Base-by-base conservation (phyloP, 257 asterid genomes). In the Plantago ovata region DNA sequence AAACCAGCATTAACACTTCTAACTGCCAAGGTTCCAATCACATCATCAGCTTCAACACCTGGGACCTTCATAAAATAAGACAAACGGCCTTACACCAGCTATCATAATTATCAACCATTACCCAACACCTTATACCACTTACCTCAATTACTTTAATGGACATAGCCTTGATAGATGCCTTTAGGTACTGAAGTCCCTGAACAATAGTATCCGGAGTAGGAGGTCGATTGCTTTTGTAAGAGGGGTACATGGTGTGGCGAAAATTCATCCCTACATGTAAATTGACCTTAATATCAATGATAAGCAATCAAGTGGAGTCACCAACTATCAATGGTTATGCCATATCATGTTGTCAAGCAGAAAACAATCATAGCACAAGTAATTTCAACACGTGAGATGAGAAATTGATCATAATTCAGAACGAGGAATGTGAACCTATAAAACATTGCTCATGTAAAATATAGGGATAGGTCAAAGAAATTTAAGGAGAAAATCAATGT, bases 1-100 rank as follows among this genome's bases (percentile, higher is more conserved):
- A 72, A 92, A 36, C 98, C 95, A 36, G 75, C 84, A 73, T 81
- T 69, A 42, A 92, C 95, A 33, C 97, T 92, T 81, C 78, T 92
- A 64, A 75, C 68, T 51, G 98, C 86, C 78, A 92, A 77, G 66
- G 98, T 92, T 72, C 98, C 98, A 69, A 92, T 92, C 22, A 92
- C 98, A 72, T 92, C 97, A 85, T 92, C 98, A 51, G 98, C 98
- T 78, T 92, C 98, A 59, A 92, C 98, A 38, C 98, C 98, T 40
- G 98, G 97, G 59, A 92, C 98, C 98, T 92, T 84, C 69, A 63
- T 52, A 66, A 54, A 67, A 77, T 49, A 61, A 61, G 63, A 62
- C 32, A 69, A 60, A 61, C 56, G 32, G 42, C 68, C 46, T 41
- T 50, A 46, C 44, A 60, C 57, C 53, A 19, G 38, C 62, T 60